phyloP scores from a whole-genome alignment of 257 asterid genomes.

The Paraleonurus japonicus region DNA sequence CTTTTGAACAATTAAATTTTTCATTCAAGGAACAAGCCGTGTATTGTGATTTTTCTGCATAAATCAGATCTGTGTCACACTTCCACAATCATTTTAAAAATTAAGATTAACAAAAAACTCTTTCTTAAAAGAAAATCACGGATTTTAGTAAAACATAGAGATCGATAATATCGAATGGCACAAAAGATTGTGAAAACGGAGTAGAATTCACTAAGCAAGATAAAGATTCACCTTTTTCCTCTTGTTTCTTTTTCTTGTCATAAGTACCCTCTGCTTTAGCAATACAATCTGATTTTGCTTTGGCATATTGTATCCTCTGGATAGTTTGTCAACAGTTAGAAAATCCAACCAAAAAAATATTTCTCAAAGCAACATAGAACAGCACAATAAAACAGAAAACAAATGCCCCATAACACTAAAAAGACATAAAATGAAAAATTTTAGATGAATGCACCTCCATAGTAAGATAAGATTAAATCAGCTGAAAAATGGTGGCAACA shows the following conservation, averaged over 20 bases:
- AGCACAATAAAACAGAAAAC: background rate
- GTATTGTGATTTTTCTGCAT: constrained; percentile 5
- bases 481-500: background rate
- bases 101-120: background rate
- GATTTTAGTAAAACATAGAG: background rate
- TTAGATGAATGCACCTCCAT: background rate
- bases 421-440: background rate
- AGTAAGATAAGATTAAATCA: background rate
- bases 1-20: background rate
- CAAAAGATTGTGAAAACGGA: background rate
- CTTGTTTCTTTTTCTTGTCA: constrained; percentile 98
- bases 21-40: background rate
- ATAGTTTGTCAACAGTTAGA: constrained; percentile 23
- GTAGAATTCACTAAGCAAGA: constrained; percentile 7
- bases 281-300: constrained; percentile 83
- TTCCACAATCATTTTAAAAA: background rate
- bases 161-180: background rate
- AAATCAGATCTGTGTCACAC: background rate
- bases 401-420: background rate
- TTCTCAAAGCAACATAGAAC: background rate
- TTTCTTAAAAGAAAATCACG: background rate
- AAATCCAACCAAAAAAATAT: background rate
- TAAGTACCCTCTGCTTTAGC: constrained; percentile 98
- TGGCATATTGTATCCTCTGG: constrained; percentile 97
- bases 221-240: constrained; percentile 73